These are phyloP conservation scores for Nicotiana tabacum DNA, from an alignment of 257 asterid genomes.

Conservation along the genomic window DNA sequence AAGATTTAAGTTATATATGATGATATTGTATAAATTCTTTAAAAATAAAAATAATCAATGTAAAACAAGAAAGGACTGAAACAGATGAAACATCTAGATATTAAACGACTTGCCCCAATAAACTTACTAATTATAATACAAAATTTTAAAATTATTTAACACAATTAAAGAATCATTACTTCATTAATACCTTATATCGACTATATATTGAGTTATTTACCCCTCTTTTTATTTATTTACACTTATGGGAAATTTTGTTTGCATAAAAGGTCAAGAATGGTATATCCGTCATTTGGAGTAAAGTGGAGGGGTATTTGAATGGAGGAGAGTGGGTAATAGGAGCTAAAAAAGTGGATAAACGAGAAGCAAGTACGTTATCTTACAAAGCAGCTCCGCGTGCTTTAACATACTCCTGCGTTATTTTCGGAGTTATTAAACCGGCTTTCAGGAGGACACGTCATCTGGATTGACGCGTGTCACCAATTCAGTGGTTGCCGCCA, in stretches of 20 bases:
- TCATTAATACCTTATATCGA: no score
- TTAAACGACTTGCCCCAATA: no score
- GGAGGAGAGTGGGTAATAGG: neutral
- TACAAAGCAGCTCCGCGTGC: conserved; percentile 11
- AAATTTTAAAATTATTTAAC: neutral
- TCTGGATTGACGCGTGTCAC: neutral
- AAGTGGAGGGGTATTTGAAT: neutral
- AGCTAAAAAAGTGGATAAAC: neutral
- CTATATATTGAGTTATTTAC: no score
- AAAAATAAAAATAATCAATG: no score
- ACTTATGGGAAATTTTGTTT: neutral
- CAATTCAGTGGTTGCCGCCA: conserved; percentile 1
- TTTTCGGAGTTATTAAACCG: conserved; percentile 2
- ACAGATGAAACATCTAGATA: no score
- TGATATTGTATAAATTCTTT: no score
- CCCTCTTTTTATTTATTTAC: no score
- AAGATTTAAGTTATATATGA: no score
- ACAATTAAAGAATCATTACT: neutral
- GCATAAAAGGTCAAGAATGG: neutral
- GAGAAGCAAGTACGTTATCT: neutral
- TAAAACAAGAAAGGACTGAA: no score
- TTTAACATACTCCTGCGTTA: neutral
- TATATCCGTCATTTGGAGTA: neutral
- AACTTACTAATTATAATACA: no score
- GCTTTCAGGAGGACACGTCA: conserved; percentile 9